Conservation (phyloP, 306 rosid species). For the Vigna radiata region DNA sequence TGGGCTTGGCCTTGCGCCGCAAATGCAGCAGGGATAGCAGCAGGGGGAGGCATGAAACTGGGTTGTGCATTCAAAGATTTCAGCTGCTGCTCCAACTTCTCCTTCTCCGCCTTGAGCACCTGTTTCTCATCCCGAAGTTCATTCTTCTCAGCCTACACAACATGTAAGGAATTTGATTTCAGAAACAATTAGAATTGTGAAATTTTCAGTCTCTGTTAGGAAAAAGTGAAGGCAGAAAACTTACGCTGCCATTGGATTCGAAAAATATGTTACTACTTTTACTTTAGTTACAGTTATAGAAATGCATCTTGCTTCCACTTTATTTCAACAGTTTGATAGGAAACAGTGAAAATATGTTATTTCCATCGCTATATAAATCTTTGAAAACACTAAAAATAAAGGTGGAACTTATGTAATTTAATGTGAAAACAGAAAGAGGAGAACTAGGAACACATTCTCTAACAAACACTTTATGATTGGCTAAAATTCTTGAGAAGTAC, state of each 20-base stretch:
- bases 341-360: background rate
- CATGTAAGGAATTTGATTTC: constrained; percentile 1
- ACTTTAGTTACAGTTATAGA: background rate
- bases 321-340: background rate
- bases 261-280: background rate
- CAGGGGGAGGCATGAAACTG: constrained; percentile 77
- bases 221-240: background rate
- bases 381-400: background rate
- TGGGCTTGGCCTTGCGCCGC: constrained; percentile 89
- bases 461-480: too few species aligned
- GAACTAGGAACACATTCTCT: too few species aligned
- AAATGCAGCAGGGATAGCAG: constrained; percentile 83
- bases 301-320: background rate
- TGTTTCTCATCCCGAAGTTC: constrained; percentile 96
- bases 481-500: too few species aligned
- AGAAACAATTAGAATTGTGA: background rate
- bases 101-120: constrained; percentile 91
- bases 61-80: constrained; percentile 78
- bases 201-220: constrained; percentile 24
- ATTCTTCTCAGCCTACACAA: constrained; percentile 79
- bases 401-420: background rate
- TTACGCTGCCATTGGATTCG: too few species aligned
- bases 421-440: background rate
- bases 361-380: background rate
- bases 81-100: constrained; percentile 91